Base-by-base conservation (phyloP, 2,329 filamentous ascomycete genomes). In the Nemania serpens region DNA sequence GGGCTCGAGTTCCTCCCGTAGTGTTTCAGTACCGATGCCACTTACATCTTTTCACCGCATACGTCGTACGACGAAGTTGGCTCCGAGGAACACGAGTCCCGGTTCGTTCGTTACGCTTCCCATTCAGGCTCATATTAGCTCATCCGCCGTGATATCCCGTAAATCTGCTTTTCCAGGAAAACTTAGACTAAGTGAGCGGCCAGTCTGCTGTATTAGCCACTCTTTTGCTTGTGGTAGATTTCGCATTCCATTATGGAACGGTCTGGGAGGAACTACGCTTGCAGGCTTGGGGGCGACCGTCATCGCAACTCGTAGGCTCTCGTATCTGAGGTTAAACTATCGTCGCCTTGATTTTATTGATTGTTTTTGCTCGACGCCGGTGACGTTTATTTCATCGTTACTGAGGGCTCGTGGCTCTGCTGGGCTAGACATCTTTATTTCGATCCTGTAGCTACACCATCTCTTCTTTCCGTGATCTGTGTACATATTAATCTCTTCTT, bases 231-330 rank as follows among this genome's bases (percentile, higher is more conserved):
- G 29, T 71, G 64, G 42, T 72, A 70, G 15, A 69, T 59, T n/a
- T 67, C 59, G 33, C n/a, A n/a, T n/a, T n/a, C n/a, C n/a, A n/a
- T n/a, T n/a, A n/a, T n/a, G 48, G 72, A 72, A 57, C 70, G 71
- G 2, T 68, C 61, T 9, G 63, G 63, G 43, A 72, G 48, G 71
- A 72, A n/a, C n/a, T n/a, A n/a, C 0, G 66, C 66, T 41, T 71
- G 70, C 20, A 63, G 51, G 4, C 54, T 46, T 1, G 63, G 64
- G 15, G 67, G 66, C 11, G 67, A 67, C 70, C 70, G 70, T 58
- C 64, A n/a, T 47, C 53, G 45, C 51, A 50, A 39, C 12, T 56
- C 37, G 7, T 52, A 22, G n/a, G 46, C 34, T 25, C 15, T 52
- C 12, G 25, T 11, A 3, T 42, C 34, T 17, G 18, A 3, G 18